These are phyloP conservation scores for Sclerotinia borealis DNA, from an alignment of 2,329 filamentous ascomycete species.

Conservation along the genomic window DNA sequence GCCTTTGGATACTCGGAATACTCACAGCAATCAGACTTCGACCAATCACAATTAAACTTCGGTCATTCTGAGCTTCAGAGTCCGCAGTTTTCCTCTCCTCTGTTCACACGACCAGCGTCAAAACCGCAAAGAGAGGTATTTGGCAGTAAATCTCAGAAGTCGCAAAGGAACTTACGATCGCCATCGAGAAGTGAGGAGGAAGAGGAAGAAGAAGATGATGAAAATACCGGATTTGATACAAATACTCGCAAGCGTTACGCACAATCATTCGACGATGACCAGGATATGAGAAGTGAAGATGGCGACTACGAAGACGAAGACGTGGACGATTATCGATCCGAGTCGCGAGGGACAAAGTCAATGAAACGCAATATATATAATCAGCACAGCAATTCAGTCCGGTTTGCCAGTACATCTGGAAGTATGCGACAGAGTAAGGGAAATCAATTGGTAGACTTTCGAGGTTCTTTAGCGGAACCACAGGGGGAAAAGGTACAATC, in stretches of 20 bases:
- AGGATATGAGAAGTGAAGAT: constrained; percentile 36
- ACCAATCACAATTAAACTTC: constrained; percentile 21
- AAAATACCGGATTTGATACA: constrained; percentile 35
- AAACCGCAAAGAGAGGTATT: constrained; percentile 38
- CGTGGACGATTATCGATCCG: constrained; percentile 21
- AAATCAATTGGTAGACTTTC: constrained; percentile 13
- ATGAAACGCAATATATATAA: constrained; percentile 25
- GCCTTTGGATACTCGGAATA: constrained; percentile 28
- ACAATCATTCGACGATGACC: constrained; percentile 34
- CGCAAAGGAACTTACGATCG: constrained; percentile 19
- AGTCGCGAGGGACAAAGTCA: constrained; percentile 29
- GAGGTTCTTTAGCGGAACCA: constrained; percentile 18
- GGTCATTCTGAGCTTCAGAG: constrained; percentile 18
- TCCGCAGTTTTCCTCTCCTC: constrained; percentile 16
- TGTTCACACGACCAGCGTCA: constrained; percentile 19
- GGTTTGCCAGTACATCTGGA: constrained; percentile 13
- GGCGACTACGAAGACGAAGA: constrained; percentile 36
- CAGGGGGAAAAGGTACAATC: constrained; percentile 12
- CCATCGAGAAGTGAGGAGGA: constrained; percentile 36
- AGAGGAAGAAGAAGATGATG: constrained; percentile 40
- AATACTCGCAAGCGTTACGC: constrained; percentile 33
- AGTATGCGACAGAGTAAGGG: constrained; percentile 18
- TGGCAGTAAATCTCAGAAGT: constrained; percentile 1
- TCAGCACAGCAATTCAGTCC: constrained; percentile 46
- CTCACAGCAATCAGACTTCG: constrained; percentile 30